Percentiles rank a stretch among this genome's conserved stretches.
phyloP scores from a whole-genome alignment of 1,284 basidiomycete genomes.

The Prillingera fragicola region DNA sequence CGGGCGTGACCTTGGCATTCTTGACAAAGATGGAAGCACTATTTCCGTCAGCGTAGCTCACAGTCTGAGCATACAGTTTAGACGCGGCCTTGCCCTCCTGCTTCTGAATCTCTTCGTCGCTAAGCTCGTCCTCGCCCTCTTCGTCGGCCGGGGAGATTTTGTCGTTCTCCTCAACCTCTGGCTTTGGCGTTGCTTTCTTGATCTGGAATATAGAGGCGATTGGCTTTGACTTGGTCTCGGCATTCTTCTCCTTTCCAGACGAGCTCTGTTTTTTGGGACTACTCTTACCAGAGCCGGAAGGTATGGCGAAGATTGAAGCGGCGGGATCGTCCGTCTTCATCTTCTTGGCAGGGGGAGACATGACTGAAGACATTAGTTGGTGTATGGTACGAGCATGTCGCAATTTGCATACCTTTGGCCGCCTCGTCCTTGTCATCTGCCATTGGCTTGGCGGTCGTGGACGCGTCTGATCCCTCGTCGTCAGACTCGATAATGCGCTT shows the following conservation, averaged over 20 bases:
- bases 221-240: conserved; percentile 24
- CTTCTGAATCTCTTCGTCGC: conserved; percentile 50
- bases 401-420: conserved; percentile 9
- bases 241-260: conserved; percentile 4
- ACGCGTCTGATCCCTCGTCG: conserved; percentile 53
- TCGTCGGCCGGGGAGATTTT: conserved; percentile 47
- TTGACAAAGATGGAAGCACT: conserved; percentile 58
- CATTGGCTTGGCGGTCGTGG: conserved; percentile 3
- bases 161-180: conserved; percentile 29
- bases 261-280: background rate
- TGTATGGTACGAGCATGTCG: background rate
- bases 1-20: conserved; percentile 60
- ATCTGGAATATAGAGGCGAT: conserved; percentile 48
- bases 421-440: conserved; percentile 10
- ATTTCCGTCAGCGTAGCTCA: conserved; percentile 2
- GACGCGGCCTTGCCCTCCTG: conserved; percentile 57
- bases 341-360: conserved; percentile 36
- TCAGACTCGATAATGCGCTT: conserved; percentile 62
- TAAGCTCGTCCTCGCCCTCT: conserved; percentile 45
- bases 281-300: too few relatives aligned
- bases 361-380: conserved; percentile 12
- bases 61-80: conserved; percentile 55
- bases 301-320: conserved; percentile 30
- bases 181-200: conserved; percentile 29
- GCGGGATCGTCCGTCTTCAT: conserved; percentile 21